Conservation (phyloP, 2,329 filamentous ascomycete species). For the Aspergillus sp. region DNA sequence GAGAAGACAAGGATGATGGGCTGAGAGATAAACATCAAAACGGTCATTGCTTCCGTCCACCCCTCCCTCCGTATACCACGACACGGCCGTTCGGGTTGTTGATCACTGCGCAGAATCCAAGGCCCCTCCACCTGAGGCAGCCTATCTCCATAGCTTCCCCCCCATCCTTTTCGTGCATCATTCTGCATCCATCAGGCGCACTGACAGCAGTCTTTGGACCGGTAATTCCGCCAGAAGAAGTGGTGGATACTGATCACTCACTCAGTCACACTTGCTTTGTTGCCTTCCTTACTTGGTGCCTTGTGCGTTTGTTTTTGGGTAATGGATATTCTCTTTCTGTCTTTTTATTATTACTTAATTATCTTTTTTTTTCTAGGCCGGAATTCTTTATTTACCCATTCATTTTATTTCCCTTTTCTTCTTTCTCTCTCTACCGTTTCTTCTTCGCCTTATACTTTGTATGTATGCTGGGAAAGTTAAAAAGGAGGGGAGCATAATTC, state of each 20-base stretch:
- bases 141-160: conserved; percentile 21
- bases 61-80: not conserved
- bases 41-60: not conserved
- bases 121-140: conserved; percentile 15
- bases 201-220: conserved; percentile 16
- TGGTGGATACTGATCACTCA: not conserved
- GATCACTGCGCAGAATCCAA: conserved; percentile 9
- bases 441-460: not conserved
- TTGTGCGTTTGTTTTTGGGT: not conserved
- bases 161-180: conserved; percentile 19
- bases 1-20: too few relatives aligned
- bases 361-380: too few relatives aligned
- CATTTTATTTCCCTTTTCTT: not conserved
- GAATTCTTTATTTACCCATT: not conserved
- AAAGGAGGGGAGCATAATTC: not conserved
- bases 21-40: not conserved
- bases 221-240: conserved; percentile 10
- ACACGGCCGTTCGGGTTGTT: conserved; percentile 1
- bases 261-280: not conserved
- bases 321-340: not conserved
- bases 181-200: conserved; percentile 20
- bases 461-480: not conserved
- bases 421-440: not conserved
- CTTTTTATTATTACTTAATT: not conserved
- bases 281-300: not conserved